Evolutionary conservation across 345 rosid genomes (phyloP).

Genomic region (Carallia pectinifolia): DNA sequence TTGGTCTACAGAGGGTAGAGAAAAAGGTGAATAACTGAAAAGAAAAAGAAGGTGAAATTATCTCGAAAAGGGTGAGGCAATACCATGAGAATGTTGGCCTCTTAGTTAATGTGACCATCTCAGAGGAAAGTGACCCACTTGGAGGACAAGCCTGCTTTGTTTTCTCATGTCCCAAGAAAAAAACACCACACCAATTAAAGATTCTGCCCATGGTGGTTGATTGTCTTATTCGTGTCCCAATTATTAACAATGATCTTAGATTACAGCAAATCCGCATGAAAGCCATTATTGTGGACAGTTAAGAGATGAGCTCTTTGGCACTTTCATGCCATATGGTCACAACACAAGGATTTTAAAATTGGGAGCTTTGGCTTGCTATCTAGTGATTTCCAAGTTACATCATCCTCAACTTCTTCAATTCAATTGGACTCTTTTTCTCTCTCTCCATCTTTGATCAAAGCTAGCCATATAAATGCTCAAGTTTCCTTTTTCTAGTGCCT

Average conservation of each 20-base stretch:
- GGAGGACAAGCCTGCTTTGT: slow-evolving; percentile 21
- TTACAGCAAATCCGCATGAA: not conserved
- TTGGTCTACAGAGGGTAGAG: not conserved
- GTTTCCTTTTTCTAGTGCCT: slow-evolving; percentile 8
- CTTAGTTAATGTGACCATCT: slow-evolving; percentile 30
- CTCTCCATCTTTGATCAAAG: not conserved
- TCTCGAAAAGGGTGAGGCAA: slow-evolving; percentile 32
- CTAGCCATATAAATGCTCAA: not conserved
- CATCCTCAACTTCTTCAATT: not conserved
- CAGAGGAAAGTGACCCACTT: slow-evolving; percentile 35
- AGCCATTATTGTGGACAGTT: not conserved
- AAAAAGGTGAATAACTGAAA: slow-evolving; percentile 5
- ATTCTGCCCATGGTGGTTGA: not conserved
- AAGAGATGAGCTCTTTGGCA: not conserved
- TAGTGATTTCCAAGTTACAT: not conserved
- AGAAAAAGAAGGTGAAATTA: slow-evolving; percentile 15
- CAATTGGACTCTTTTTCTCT: not conserved
- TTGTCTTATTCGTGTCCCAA: not conserved
- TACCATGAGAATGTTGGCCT: slow-evolving; percentile 51
- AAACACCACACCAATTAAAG: slow-evolving; percentile 1
- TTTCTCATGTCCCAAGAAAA: slow-evolving; percentile 28
- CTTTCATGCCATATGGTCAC: not conserved
- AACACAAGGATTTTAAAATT: not conserved
- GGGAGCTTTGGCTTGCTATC: not conserved
- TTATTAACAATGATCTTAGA: not conserved